These are phyloP conservation scores for Colletotrichum trifolii DNA, from an alignment of 2,329 filamentous ascomycete species.

Conservation along the genomic window DNA sequence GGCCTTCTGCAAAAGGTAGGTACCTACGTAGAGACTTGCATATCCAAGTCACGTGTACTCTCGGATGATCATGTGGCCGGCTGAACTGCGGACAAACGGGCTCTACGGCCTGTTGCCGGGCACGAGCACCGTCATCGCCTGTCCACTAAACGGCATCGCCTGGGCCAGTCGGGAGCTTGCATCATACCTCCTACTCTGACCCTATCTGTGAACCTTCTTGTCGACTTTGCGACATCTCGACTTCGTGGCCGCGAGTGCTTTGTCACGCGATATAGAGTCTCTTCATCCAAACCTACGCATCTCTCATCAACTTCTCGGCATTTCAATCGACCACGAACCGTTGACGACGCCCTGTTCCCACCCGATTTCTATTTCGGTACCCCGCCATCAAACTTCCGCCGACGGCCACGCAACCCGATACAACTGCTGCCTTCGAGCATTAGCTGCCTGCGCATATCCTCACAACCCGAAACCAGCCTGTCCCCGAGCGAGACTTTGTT, in stretches of 20 bases:
- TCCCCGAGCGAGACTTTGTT: background rate
- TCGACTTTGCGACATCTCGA: conserved; percentile 26
- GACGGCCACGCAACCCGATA: conserved; percentile 35
- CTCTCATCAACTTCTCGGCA: background rate
- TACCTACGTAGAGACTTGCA: background rate
- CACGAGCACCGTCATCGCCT: conserved; percentile 34
- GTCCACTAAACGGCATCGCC: conserved; percentile 33
- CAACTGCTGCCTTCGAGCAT: conserved; percentile 29
- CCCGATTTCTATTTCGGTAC: conserved; percentile 33
- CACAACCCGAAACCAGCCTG: conserved; percentile 4
- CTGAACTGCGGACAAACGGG: conserved; percentile 28
- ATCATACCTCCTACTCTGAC: conserved; percentile 28
- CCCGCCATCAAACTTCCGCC: conserved; percentile 37
- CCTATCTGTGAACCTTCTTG: conserved; percentile 30
- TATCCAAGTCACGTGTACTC: conserved; percentile 19
- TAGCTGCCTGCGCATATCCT: conserved; percentile 28
- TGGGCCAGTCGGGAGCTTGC: conserved; percentile 36
- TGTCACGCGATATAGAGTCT: conserved; percentile 17
- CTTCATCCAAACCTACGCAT: background rate
- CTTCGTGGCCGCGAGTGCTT: conserved; percentile 26
- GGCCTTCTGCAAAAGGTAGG: too few relatives aligned
- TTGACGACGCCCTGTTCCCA: conserved; percentile 28
- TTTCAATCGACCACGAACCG: conserved; percentile 6
- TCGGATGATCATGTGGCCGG: conserved; percentile 27
- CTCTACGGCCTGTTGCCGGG: conserved; percentile 25